These are phyloP conservation scores for Typha latifolia DNA, from an alignment of 176 grass and related monocot genomes.

Conservation along the genomic window DNA sequence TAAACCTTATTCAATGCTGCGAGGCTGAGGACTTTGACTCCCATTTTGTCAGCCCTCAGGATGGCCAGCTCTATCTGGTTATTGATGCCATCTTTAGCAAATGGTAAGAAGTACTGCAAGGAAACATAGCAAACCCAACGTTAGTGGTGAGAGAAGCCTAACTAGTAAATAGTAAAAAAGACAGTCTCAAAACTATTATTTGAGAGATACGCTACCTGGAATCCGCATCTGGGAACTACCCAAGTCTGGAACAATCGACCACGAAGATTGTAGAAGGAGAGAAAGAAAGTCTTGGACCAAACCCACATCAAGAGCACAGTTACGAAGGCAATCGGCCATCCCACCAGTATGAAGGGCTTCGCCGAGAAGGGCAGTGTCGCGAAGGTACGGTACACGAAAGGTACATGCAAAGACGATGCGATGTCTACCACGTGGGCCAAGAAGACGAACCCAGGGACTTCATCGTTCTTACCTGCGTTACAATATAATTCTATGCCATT, in stretches of 20 bases:
- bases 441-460: constrained; percentile 82
- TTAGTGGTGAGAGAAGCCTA: neutral
- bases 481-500: no score
- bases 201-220: constrained; percentile 37
- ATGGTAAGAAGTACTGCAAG: constrained; percentile 77
- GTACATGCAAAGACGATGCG: constrained; percentile 52
- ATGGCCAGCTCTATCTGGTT: constrained; percentile 76
- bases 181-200: neutral
- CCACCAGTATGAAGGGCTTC: constrained; percentile 25
- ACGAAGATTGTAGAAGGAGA: constrained; percentile 54
- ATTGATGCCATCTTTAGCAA: constrained; percentile 72
- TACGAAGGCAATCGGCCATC: constrained; percentile 47
- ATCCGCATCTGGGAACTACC: constrained; percentile 65
- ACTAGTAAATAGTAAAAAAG: neutral
- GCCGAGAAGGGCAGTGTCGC: constrained; percentile 39
- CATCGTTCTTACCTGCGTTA: constrained; percentile 33
- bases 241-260: constrained; percentile 44
- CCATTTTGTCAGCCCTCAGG: constrained; percentile 62
- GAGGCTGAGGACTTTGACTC: constrained; percentile 79
- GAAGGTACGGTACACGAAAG: constrained; percentile 51
- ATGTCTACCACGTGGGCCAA: constrained; percentile 78
- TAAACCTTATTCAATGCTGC: constrained; percentile 90
- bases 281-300: constrained; percentile 67
- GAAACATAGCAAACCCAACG: neutral
- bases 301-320: constrained; percentile 67